phyloP scores from a whole-genome alignment of 2,329 filamentous ascomycete genomes.

The Grosmannia clavigera region DNA sequence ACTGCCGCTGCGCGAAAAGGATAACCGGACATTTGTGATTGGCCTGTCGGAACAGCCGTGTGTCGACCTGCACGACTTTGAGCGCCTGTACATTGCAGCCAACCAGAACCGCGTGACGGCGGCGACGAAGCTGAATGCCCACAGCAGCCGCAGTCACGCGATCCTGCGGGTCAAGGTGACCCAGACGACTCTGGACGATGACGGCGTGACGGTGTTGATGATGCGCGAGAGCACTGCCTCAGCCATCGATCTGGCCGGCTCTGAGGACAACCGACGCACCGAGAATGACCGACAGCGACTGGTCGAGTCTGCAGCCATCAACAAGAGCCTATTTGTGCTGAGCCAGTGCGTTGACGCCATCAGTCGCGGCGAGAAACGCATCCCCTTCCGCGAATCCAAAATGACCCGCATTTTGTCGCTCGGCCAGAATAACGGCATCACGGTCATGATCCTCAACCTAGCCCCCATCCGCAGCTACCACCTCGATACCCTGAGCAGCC shows the following conservation, averaged over 20 bases:
- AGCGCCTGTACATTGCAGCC: conserved; percentile 77
- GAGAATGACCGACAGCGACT: conserved; percentile 88
- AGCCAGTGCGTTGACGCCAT: conserved; percentile 96
- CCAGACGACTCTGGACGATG: conserved; percentile 41
- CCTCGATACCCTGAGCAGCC: conserved; percentile 80
- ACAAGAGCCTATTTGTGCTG: conserved; percentile 90
- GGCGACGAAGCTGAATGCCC: conserved; percentile 82
- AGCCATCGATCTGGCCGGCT: conserved; percentile 89
- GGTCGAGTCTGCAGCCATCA: conserved; percentile 93
- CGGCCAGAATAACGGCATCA: conserved; percentile 90
- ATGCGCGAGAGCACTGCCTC: conserved; percentile 68
- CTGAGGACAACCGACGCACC: conserved; percentile 87
- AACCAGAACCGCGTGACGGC: conserved; percentile 85
- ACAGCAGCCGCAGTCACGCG: conserved; percentile 81
- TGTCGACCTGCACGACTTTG: conserved; percentile 78
- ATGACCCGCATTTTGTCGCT: conserved; percentile 91
- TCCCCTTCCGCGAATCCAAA: conserved; percentile 90
- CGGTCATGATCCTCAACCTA: conserved; percentile 92
- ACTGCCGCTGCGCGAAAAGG: conserved; percentile 71
- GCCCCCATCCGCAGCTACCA: conserved; percentile 88
- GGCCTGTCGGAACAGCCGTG: conserved; percentile 76
- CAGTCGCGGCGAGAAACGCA: conserved; percentile 57
- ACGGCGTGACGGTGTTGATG: conserved; percentile 34
- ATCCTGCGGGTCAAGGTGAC: conserved; percentile 83
- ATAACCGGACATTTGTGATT: conserved; percentile 76